Evolutionary conservation across 495 filamentous ascomycete genomes (phyloP).

Genomic region (Penicillium flavigenum): DNA sequence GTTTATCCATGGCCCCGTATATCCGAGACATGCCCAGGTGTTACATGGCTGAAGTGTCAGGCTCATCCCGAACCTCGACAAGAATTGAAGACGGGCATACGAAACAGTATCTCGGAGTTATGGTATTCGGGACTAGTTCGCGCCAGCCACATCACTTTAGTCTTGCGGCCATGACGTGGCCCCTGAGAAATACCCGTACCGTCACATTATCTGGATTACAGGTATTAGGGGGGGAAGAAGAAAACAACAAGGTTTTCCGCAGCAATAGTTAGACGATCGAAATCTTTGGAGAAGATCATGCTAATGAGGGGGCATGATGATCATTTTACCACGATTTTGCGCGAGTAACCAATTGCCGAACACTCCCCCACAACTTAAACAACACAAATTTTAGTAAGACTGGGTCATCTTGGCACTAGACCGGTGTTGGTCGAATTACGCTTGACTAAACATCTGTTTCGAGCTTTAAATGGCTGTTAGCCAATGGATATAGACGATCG

Average conservation of each 20-base stretch:
- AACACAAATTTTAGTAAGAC: conserved; percentile 1
- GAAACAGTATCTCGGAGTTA: neutral
- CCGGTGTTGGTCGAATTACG: neutral
- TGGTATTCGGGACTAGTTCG: neutral
- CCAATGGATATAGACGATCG: neutral
- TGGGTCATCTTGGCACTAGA: conserved; percentile 9
- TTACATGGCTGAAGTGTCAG: neutral
- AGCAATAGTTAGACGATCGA: conserved; percentile 1
- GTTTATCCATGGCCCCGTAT: neutral
- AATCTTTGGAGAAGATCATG: neutral
- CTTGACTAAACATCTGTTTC: conserved; percentile 1
- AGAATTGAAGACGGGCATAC: neutral
- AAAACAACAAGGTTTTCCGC: neutral
- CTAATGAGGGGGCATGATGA: neutral
- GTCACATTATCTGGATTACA: neutral
- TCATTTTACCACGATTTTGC: neutral
- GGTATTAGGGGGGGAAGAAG: neutral
- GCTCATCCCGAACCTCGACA: neutral
- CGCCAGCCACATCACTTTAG: neutral
- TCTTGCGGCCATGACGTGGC: conserved; percentile 8
- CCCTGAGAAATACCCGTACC: neutral
- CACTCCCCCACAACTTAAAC: neutral
- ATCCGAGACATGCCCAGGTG: neutral
- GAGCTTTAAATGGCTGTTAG: neutral
- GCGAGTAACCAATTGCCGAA: neutral